Evolutionary conservation across 2,329 filamentous ascomycete genomes (phyloP).

Genomic region (Paraphoma chrysanthemicola): DNA sequence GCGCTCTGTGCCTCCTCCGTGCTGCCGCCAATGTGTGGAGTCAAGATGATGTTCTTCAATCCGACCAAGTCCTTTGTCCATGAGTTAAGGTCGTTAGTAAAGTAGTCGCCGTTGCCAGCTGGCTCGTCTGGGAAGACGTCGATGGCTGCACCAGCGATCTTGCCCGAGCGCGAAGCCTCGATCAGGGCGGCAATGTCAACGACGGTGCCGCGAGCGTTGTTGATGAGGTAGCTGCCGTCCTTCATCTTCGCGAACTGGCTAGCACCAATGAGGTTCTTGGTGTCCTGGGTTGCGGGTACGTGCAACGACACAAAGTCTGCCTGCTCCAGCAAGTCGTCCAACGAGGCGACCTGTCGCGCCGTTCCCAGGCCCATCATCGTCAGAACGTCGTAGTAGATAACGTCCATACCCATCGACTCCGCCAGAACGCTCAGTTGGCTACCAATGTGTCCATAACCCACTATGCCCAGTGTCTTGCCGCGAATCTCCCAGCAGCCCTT

Average conservation of each 20-base stretch:
- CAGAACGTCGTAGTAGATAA: slow-evolving; percentile 95
- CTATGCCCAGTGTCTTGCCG: slow-evolving; percentile 94
- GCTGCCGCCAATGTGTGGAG: slow-evolving; percentile 95
- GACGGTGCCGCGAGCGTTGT: slow-evolving; percentile 91
- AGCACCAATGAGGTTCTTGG: slow-evolving; percentile 87
- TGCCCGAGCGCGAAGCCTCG: slow-evolving; percentile 82
- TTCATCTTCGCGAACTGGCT: slow-evolving; percentile 88
- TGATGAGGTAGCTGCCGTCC: slow-evolving; percentile 90
- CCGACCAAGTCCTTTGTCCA: slow-evolving; percentile 87
- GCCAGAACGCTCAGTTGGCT: slow-evolving; percentile 94
- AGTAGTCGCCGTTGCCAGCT: slow-evolving; percentile 92
- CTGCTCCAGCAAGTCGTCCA: slow-evolving; percentile 77
- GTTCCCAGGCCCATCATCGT: slow-evolving; percentile 95
- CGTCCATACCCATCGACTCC: slow-evolving; percentile 96
- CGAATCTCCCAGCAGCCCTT: slow-evolving; percentile 97
- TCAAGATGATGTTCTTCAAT: slow-evolving; percentile 91
- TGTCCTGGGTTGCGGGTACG: slow-evolving; percentile 92
- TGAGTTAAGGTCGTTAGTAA: slow-evolving; percentile 79
- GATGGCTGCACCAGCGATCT: slow-evolving; percentile 91
- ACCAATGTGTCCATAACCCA: slow-evolving; percentile 97
- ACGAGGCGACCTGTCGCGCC: slow-evolving; percentile 78
- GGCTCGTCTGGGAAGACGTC: slow-evolving; percentile 97
- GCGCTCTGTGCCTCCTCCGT: slow-evolving; percentile 97
- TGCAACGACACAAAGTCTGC: slow-evolving; percentile 95
- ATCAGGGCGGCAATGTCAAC: slow-evolving; percentile 94